Conservation (phyloP, 768 basidiomycete species). For the Paxillus involutus region DNA sequence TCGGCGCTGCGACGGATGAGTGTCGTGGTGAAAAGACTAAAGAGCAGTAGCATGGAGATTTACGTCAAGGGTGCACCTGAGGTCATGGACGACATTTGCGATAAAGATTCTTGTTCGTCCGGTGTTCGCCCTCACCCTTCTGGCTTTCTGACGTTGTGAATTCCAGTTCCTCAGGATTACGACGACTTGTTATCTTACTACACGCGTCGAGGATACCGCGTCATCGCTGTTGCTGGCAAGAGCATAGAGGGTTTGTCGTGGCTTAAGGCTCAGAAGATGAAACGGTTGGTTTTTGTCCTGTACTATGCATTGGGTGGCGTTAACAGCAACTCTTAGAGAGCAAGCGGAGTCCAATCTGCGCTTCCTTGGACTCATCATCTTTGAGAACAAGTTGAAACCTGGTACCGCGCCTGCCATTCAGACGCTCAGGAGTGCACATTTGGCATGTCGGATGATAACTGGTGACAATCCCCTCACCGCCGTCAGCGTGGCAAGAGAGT, state of each 20-base stretch:
- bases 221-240: slow-evolving; percentile 98
- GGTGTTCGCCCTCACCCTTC: neutral
- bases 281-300: slow-evolving; percentile 54
- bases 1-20: slow-evolving; percentile 94
- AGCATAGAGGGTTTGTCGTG: slow-evolving; percentile 91
- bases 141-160: slow-evolving; percentile 13
- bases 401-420: slow-evolving; percentile 91
- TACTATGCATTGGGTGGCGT: neutral
- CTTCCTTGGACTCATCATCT: slow-evolving; percentile 95
- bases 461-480: slow-evolving; percentile 97
- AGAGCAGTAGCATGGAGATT: slow-evolving; percentile 93
- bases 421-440: slow-evolving; percentile 81
- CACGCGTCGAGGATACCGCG: slow-evolving; percentile 93
- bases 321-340: slow-evolving; percentile 53
- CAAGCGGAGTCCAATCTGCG: slow-evolving; percentile 89
- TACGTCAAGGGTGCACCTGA: slow-evolving; percentile 99
- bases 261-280: slow-evolving; percentile 96
- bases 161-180: slow-evolving; percentile 89
- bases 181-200: slow-evolving; percentile 96
- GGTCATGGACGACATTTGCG: slow-evolving; percentile 95
- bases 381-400: slow-evolving; percentile 96
- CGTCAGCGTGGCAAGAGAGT: slow-evolving; percentile 95
- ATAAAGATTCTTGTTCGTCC: slow-evolving; percentile 83
- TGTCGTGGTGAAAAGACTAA: slow-evolving; percentile 93
- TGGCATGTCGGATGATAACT: slow-evolving; percentile 97